Conservation (phyloP, 257 asterid genomes). For the Scutellaria baicalensis region DNA sequence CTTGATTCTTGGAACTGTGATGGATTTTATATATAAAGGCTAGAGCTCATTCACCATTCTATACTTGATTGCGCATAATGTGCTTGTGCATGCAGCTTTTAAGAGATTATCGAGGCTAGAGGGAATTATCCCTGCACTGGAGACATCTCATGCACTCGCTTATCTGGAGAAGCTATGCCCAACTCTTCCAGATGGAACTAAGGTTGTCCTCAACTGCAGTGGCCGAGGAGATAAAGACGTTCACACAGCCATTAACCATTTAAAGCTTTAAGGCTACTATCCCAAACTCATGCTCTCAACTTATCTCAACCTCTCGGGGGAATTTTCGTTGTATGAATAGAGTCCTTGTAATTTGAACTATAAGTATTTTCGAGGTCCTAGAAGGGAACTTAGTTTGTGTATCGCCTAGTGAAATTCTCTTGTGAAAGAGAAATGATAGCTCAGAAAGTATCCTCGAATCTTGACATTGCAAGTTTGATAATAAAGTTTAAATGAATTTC, state of each 20-base stretch:
- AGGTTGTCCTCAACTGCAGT: conserved; percentile 86
- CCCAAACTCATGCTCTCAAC: not conserved
- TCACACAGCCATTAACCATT: conserved; percentile 62
- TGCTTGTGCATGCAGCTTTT: conserved; percentile 53
- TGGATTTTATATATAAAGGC: too few relatives aligned
- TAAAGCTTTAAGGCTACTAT: conserved; percentile 32
- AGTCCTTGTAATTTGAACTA: not conserved
- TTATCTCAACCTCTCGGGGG: not conserved
- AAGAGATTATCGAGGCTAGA: conserved; percentile 74
- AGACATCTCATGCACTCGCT: conserved; percentile 94
- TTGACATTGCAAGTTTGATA: too few relatives aligned
- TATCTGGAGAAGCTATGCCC: conserved; percentile 89
- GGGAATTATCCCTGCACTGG: conserved; percentile 92
- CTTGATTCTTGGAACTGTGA: not conserved
- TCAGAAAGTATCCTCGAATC: too few relatives aligned
- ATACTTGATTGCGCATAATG: not conserved
- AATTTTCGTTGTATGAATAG: conserved; percentile 1
- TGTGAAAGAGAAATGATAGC: too few relatives aligned
- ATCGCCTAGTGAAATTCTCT: too few relatives aligned
- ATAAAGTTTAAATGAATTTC: too few relatives aligned
- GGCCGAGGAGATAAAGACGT: conserved; percentile 98
- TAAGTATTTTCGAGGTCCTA: not conserved
- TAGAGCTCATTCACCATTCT: too few relatives aligned
- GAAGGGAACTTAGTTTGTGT: too few relatives aligned
- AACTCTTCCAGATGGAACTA: conserved; percentile 55